phyloP scores from a whole-genome alignment of 2,329 filamentous ascomycete genomes.

The Didymella sp. region DNA sequence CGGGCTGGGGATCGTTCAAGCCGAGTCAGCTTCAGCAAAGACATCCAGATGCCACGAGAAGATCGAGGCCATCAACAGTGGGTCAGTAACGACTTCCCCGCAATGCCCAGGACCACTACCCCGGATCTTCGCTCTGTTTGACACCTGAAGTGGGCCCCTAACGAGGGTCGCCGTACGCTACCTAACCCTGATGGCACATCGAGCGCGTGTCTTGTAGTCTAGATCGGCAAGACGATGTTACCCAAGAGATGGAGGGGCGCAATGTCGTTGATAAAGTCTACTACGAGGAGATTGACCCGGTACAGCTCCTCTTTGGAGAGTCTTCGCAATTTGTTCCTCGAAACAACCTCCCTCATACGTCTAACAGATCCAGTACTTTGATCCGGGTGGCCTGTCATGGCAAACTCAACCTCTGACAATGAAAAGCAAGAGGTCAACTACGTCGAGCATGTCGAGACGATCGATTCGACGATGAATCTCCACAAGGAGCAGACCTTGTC shows the following conservation, averaged over 20 bases:
- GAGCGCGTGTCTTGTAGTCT: constrained; percentile 11
- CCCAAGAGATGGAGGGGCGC: constrained; percentile 10
- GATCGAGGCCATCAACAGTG: constrained; percentile 16
- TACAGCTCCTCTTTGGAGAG: neutral
- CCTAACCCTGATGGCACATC: neutral
- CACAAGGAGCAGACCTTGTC: constrained; percentile 36
- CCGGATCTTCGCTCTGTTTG: constrained; percentile 28
- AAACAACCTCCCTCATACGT: neutral
- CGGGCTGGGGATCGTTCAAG: constrained; percentile 7
- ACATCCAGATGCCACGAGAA: constrained; percentile 1
- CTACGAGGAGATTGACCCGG: neutral
- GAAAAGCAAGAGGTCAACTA: constrained; percentile 36
- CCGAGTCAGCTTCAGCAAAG: constrained; percentile 30
- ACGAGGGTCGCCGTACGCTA: constrained; percentile 4
- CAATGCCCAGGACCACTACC: constrained; percentile 30
- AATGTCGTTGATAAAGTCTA: constrained; percentile 5
- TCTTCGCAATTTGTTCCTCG: neutral
- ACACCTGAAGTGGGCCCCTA: constrained; percentile 17
- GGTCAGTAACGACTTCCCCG: constrained; percentile 31
- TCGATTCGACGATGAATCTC: constrained; percentile 32
- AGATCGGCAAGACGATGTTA: constrained; percentile 16
- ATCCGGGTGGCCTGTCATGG: constrained; percentile 18
- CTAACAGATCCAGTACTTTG: neutral
- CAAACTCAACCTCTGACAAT: constrained; percentile 24
- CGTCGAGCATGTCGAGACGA: constrained; percentile 35